Evolutionary conservation across 2,329 filamentous ascomycete genomes (phyloP).

Genomic region (Aspergillus melleus): DNA sequence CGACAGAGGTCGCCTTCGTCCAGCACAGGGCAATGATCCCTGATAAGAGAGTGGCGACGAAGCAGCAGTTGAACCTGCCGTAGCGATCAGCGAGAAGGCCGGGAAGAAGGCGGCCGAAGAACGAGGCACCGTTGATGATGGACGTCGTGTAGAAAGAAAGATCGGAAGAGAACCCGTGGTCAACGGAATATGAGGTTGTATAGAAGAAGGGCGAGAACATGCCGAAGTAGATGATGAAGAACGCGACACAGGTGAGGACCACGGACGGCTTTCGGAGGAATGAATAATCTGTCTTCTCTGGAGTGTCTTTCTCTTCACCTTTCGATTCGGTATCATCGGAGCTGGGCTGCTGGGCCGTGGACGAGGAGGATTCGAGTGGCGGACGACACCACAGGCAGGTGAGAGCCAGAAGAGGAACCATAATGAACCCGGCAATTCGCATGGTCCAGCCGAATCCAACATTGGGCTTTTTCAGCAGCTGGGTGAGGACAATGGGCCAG

Average conservation of each 20-base stretch:
- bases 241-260: slow-evolving; percentile 29
- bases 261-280: slow-evolving; percentile 26
- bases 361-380: neutral
- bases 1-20: slow-evolving; percentile 43
- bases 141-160: slow-evolving; percentile 41
- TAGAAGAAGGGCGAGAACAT: slow-evolving; percentile 45
- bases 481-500: slow-evolving; percentile 35
- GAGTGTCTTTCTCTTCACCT: neutral
- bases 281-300: slow-evolving; percentile 15
- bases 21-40: slow-evolving; percentile 48
- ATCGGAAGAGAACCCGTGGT: slow-evolving; percentile 28
- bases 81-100: slow-evolving; percentile 39
- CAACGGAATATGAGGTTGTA: slow-evolving; percentile 30
- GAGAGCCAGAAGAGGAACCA: slow-evolving; percentile 38
- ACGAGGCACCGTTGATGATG: slow-evolving; percentile 39
- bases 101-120: slow-evolving; percentile 39
- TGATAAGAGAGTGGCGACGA: slow-evolving; percentile 30
- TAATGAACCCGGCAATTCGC: slow-evolving; percentile 42
- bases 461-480: slow-evolving; percentile 25
- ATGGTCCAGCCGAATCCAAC: slow-evolving; percentile 40
- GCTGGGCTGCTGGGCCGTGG: neutral
- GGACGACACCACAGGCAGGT: slow-evolving; percentile 24
- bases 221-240: slow-evolving; percentile 41
- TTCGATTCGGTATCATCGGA: neutral
- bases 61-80: slow-evolving; percentile 34